Base-by-base conservation (phyloP, 805 yeast genomes). In the Candida gorgasii region DNA sequence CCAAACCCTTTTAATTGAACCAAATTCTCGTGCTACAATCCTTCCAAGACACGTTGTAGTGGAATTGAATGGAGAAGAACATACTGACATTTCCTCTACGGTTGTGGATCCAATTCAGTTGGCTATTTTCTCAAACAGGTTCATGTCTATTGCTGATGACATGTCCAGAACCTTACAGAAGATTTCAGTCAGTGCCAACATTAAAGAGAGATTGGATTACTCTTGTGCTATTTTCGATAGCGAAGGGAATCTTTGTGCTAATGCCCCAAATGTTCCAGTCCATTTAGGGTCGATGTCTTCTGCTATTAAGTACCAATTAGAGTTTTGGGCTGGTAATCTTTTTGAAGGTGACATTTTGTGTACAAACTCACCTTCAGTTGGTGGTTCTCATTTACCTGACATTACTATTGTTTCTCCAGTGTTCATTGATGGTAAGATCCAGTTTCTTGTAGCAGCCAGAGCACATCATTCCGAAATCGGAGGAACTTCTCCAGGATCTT, bases 81-180 rank as follows among this genome's bases (percentile, higher is more conserved):
- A 44, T 39, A 22, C 39, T 13, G 36, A 32, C 4, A 16, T 53
- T 12, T 43, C 51, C 13, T 28, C 51, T 14, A 36, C 22, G 2
- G 44, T 31, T 13, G 52, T 83, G 29, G 90, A 87, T 52, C 93
- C 93, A 1, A 78, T 87, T 26, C 67, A 81, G 48, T 61, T 87
- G 24, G 84, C 95, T 0, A 84, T 87, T 28, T 87, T 87, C 62
- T 84, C 88, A 27, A 89, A 86, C 60, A 69, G 93, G 46, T 87
- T 87, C 59, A 86, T 87, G 92, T 89, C 88, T 48, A 86, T 88
- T 60, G 96, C 96, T 3, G 95, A 87, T 51, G 93, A 86, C 58
- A 87, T 87, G 95, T 93, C 95, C 17, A 76, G 78, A 32, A 84
- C 89, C 7, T 67, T 87, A 43, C 86, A 86, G 48, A 84, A 84